Base-by-base conservation (phyloP, 2,329 filamentous ascomycete species). In the Chaetomiaceae sp. region DNA sequence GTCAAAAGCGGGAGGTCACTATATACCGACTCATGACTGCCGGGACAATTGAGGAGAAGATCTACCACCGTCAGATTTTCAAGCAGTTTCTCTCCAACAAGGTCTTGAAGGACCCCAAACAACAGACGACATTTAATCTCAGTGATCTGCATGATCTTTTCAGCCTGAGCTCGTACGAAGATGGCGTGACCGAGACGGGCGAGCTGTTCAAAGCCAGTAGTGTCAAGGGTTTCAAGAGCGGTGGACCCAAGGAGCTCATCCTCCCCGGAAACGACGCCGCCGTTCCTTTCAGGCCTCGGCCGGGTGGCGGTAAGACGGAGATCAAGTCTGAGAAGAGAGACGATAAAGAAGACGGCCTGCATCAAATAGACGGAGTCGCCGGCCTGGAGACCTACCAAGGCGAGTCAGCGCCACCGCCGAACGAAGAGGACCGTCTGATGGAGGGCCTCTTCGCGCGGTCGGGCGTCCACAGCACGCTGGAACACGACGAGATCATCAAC, bases 11-110 rank as follows among this genome's bases (percentile, higher is more conserved):
- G 44, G 88, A 95, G 38, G 93, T 98, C 22, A 90, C 88, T 4
- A 95, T 98, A 18, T 98, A 96, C 63, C 85, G 94, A 29, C 75
- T 98, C n/a, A 95, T 98, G 86, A 95, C 88, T 4, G 88, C 91
- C 5, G 93, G 93, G 1, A 98, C 94, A 0, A 98, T 98, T 19
- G 93, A 98, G 62, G 93, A 98, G 66, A 98, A 98, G 70, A 98
- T 98, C 24, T 98, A 97, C 53, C 91, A 98, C 65, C 85, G 94
- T 14, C 93, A 98, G 61, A 93, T 98, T 41, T 98, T 95, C 74
- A 98, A 98, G 66, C 91, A 97, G 58, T 96, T 97, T 61, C 74
- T 98, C 51, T 93, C 89, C 3, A 95, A 97, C 68, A 97, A 97
- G 65, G 90, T 98, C 6, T 67, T 98, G 41, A 90, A 86, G 57